Percentiles rank a stretch among this genome's conserved stretches.
phyloP scores from a whole-genome alignment of 164 flowering plant species.

The Litsea cubeba region DNA sequence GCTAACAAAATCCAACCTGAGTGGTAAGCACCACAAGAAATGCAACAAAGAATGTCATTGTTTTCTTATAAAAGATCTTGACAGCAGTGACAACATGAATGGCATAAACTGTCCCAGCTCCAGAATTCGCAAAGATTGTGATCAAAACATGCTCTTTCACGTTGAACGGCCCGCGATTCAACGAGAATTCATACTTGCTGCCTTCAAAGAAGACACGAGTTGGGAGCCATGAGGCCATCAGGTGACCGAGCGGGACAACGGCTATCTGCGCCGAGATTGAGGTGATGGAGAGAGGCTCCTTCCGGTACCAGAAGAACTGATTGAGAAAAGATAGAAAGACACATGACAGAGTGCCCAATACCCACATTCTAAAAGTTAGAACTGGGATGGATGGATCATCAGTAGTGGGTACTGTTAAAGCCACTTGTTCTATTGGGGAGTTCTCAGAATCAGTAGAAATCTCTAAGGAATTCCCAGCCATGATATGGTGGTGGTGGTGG shows the following conservation, averaged over 20 bases:
- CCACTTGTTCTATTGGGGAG: slow-evolving; percentile 69
- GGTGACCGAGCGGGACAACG: slow-evolving; percentile 81
- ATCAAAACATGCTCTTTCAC: slow-evolving; percentile 92
- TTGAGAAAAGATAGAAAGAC: slow-evolving; percentile 74
- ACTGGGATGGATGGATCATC: slow-evolving; percentile 78
- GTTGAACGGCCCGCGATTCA: slow-evolving; percentile 92
- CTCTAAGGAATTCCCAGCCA: background rate
- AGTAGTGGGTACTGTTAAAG: slow-evolving; percentile 67
- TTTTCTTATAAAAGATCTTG: slow-evolving; percentile 59
- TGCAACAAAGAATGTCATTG: slow-evolving; percentile 63
- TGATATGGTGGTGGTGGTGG: background rate
- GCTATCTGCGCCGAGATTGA: slow-evolving; percentile 90
- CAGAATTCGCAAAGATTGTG: slow-evolving; percentile 90
- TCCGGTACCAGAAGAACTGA: slow-evolving; percentile 93
- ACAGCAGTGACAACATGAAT: slow-evolving; percentile 76
- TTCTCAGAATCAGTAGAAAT: slow-evolving; percentile 25
- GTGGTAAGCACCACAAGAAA: slow-evolving; percentile 70
- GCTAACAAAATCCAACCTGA: slow-evolving; percentile 39
- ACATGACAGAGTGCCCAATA: slow-evolving; percentile 62
- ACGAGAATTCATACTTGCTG: slow-evolving; percentile 51
- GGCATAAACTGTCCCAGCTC: slow-evolving; percentile 86
- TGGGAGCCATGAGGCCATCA: slow-evolving; percentile 68
- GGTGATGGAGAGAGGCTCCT: slow-evolving; percentile 66
- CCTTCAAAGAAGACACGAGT: slow-evolving; percentile 53
- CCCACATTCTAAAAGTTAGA: slow-evolving; percentile 88